Evolutionary conservation across 495 filamentous ascomycete genomes (phyloP).

Genomic region (Penicillium lividum): DNA sequence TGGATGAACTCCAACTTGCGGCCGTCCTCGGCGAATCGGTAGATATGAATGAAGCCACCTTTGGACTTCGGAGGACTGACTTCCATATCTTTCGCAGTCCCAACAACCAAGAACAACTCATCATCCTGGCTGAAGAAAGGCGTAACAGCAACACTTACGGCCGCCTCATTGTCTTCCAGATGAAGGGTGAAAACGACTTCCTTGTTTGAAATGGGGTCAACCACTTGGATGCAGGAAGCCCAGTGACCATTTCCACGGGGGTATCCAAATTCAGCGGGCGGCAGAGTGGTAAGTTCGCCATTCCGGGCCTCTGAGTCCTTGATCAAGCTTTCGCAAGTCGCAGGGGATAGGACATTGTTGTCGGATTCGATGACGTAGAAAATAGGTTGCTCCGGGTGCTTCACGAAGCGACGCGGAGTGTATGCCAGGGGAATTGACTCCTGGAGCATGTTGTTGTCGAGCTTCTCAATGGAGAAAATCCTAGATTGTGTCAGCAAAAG

Average conservation of each 20-base stretch:
- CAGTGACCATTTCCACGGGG: slow-evolving; percentile 80
- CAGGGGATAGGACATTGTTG: slow-evolving; percentile 78
- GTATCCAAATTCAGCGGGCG: slow-evolving; percentile 87
- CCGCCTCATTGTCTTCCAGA: slow-evolving; percentile 86
- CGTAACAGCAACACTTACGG: slow-evolving; percentile 80
- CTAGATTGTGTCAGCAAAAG: slow-evolving; percentile 49
- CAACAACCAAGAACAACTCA: slow-evolving; percentile 88
- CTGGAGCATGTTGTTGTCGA: slow-evolving; percentile 83
- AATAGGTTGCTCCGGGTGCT: slow-evolving; percentile 81
- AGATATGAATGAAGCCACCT: slow-evolving; percentile 88
- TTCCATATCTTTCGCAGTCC: slow-evolving; percentile 87
- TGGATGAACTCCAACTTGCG: slow-evolving; percentile 89
- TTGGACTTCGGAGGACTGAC: slow-evolving; percentile 71
- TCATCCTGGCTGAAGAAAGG: slow-evolving; percentile 85
- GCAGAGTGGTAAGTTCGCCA: slow-evolving; percentile 67
- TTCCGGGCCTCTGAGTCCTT: slow-evolving; percentile 64
- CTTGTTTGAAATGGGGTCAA: slow-evolving; percentile 80
- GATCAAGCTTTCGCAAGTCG: slow-evolving; percentile 69
- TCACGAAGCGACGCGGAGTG: slow-evolving; percentile 83
- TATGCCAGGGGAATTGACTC: slow-evolving; percentile 87
- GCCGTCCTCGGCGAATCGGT: slow-evolving; percentile 85
- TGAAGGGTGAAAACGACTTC: slow-evolving; percentile 73
- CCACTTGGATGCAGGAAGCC: slow-evolving; percentile 90
- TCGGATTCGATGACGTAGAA: slow-evolving; percentile 96
- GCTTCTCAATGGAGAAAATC: slow-evolving; percentile 86